Evolutionary conservation across 495 filamentous ascomycete genomes (phyloP).

Genomic region (Penicillium herquei): DNA sequence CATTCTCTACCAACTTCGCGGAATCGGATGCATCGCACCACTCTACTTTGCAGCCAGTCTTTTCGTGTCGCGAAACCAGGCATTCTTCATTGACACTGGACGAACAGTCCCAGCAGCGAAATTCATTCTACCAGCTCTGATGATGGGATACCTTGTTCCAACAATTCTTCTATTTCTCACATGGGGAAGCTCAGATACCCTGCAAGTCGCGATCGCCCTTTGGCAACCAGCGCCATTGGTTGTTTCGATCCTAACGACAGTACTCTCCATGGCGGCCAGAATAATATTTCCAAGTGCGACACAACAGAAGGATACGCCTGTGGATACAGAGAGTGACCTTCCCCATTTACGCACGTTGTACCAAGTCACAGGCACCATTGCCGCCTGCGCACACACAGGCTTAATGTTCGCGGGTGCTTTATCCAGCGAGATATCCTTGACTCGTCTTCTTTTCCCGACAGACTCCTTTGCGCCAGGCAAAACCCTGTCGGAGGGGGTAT

Average conservation of each 20-base stretch:
- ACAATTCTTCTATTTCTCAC: background rate
- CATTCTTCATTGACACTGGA: slow-evolving; percentile 5
- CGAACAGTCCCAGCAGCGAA: slow-evolving; percentile 5
- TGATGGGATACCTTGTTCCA: slow-evolving; percentile 13
- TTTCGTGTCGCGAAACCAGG: background rate
- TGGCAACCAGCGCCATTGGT: background rate
- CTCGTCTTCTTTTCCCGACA: background rate
- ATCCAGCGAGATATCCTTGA: background rate
- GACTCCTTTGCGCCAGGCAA: slow-evolving; percentile 11
- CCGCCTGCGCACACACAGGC: background rate
- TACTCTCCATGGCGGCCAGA: background rate
- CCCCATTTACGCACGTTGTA: background rate
- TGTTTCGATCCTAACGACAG: background rate
- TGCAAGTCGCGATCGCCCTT: background rate
- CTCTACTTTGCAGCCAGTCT: slow-evolving; percentile 12
- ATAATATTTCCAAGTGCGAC: background rate
- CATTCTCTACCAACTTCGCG: slow-evolving; percentile 17
- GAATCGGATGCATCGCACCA: slow-evolving; percentile 18
- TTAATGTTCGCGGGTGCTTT: background rate
- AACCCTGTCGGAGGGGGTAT: slow-evolving; percentile 13
- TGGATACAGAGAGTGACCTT: background rate
- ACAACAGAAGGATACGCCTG: background rate
- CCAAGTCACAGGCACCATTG: background rate
- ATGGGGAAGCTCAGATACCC: background rate
- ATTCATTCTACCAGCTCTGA: slow-evolving; percentile 13